A percentile compares a stretch with the other conserved stretches of the same genome.
Evolutionary conservation across 805 yeast genomes (phyloP).

Genomic region (Metschnikowia matae): DNA sequence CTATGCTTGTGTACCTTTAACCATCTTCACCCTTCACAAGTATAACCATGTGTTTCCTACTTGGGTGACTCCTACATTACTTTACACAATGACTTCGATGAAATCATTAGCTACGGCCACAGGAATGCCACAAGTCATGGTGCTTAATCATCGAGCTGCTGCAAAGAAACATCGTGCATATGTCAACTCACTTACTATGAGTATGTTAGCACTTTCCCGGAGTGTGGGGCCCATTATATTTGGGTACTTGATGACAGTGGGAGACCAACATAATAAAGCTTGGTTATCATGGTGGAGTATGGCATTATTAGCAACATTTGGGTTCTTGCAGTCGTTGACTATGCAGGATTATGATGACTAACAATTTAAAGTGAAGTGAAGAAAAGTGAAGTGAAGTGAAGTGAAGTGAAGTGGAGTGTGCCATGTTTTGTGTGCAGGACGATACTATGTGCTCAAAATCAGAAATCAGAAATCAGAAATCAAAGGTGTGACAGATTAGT

Average conservation of each 20-base stretch:
- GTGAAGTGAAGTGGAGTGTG: not conserved
- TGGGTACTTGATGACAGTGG: conserved; percentile 33
- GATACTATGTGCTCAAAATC: too few species aligned
- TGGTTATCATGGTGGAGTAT: conserved; percentile 36
- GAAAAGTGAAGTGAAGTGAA: not conserved
- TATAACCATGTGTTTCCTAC: conserved; percentile 24
- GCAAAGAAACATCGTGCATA: conserved; percentile 32
- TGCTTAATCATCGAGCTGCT: conserved; percentile 35
- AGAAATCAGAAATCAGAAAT: too few species aligned
- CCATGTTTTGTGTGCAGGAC: not conserved
- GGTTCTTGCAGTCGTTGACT: conserved; percentile 26
- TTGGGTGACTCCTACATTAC: conserved; percentile 26
- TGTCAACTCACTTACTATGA: conserved; percentile 32
- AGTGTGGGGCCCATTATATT: conserved; percentile 31
- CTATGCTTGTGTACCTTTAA: conserved; percentile 28
- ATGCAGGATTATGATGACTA: conserved; percentile 29
- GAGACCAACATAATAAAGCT: conserved; percentile 22
- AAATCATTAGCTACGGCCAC: conserved; percentile 32
- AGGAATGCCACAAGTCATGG: conserved; percentile 34
- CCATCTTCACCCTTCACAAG: conserved; percentile 28
- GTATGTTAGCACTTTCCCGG: conserved; percentile 31
- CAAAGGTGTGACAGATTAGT: too few species aligned
- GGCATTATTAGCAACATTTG: conserved; percentile 25
- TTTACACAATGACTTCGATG: conserved; percentile 30
- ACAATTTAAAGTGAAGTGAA: not conserved